Conservation (phyloP, 2,329 filamentous ascomycete genomes). For the Pseudopyricularia javanii region DNA sequence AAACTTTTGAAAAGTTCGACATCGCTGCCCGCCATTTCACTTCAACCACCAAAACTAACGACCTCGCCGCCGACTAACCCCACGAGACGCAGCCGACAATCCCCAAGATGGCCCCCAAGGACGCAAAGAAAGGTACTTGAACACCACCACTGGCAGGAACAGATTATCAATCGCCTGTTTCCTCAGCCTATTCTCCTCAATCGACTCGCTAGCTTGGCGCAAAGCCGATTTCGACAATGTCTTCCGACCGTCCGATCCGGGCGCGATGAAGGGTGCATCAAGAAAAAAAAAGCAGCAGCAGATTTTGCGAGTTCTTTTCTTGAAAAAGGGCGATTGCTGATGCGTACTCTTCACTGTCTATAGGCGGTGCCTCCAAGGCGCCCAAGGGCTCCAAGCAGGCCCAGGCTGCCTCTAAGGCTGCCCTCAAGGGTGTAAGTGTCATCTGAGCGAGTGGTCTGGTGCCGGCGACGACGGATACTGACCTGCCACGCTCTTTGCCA, state of each 20-base stretch:
- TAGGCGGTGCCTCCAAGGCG: conserved; percentile 39
- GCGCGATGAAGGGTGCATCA: conserved; percentile 31
- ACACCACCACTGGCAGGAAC: conserved; percentile 1
- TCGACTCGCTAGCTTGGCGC: neutral
- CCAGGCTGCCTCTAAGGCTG: conserved; percentile 84
- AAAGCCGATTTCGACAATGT: conserved; percentile 1
- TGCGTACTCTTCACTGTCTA: conserved; percentile 34
- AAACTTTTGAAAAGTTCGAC: neutral
- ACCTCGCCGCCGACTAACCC: neutral
- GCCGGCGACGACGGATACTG: neutral
- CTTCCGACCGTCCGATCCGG: neutral
- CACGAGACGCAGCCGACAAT: conserved; percentile 6
- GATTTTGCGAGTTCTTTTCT: conserved; percentile 60
- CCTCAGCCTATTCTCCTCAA: neutral
- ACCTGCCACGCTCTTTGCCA: neutral
- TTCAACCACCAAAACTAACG: neutral
- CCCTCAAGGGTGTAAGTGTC: conserved; percentile 81
- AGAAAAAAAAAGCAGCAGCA: conserved; percentile 48
- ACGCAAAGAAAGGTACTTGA: conserved; percentile 25
- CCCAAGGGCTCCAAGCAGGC: conserved; percentile 71
- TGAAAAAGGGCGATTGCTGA: conserved; percentile 58
- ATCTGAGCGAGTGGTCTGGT: conserved; percentile 3
- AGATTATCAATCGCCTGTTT: neutral
- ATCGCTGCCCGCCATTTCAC: neutral
- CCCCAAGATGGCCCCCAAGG: conserved; percentile 25